A percentile compares a stretch with the other conserved stretches of the same genome.
Conservation (phyloP, 257 asterid species). For the Rehmannia glutinosa region DNA sequence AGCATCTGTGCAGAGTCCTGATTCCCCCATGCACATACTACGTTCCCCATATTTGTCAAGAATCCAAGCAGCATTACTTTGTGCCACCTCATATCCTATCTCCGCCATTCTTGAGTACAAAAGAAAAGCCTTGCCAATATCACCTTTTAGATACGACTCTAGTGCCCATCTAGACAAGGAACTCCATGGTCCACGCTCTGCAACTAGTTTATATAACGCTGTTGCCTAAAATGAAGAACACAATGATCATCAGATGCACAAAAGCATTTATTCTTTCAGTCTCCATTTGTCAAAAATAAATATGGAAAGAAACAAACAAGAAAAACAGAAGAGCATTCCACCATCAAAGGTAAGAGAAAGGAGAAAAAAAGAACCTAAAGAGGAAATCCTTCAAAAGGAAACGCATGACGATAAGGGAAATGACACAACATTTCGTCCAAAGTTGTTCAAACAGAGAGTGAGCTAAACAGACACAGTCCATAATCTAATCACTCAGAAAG, state of each 20-base stretch:
- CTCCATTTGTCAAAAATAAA: background rate
- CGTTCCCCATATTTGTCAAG: slow-evolving; percentile 89
- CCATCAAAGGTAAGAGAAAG: background rate
- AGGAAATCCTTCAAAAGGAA: background rate
- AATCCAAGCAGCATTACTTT: slow-evolving; percentile 99
- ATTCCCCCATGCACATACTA: slow-evolving; percentile 88
- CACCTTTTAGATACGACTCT: slow-evolving; percentile 90
- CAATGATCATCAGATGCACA: slow-evolving; percentile 10
- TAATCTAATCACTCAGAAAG: background rate
- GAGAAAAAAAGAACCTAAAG: background rate
- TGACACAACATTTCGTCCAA: background rate
- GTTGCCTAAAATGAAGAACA: slow-evolving; percentile 57
- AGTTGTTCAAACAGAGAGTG: background rate
- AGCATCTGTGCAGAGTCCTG: slow-evolving; percentile 83
- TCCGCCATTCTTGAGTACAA: slow-evolving; percentile 95
- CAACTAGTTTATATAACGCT: slow-evolving; percentile 85
- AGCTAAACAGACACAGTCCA: background rate
- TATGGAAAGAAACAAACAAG: background rate
- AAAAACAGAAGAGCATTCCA: background rate
- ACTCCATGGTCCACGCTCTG: slow-evolving; percentile 99
- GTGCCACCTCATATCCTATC: slow-evolving; percentile 97
- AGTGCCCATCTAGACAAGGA: slow-evolving; percentile 98
- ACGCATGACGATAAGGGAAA: background rate
- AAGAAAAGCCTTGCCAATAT: slow-evolving; percentile 81
- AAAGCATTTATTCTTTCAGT: background rate